Evolutionary conservation across 2,329 filamentous ascomycete genomes (phyloP).

Genomic region (Lasiodiplodia sp.): DNA sequence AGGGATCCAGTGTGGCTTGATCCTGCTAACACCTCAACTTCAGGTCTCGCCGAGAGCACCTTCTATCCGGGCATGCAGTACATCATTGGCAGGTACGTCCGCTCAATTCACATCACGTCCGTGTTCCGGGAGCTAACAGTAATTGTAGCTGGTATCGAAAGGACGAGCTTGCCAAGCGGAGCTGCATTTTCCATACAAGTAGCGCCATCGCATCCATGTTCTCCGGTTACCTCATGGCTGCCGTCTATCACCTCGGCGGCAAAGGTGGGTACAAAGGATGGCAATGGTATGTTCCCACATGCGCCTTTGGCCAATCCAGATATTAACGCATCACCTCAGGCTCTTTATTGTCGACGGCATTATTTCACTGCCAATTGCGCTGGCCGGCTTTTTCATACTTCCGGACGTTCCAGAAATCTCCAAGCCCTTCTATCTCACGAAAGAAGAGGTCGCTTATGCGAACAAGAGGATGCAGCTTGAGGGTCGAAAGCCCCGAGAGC

Average conservation of each 20-base stretch:
- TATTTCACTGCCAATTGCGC: slow-evolving; percentile 60
- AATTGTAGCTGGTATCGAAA: slow-evolving; percentile 55
- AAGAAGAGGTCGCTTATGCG: slow-evolving; percentile 54
- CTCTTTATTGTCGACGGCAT: slow-evolving; percentile 62
- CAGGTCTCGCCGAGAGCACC: slow-evolving; percentile 55
- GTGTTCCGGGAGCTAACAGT: not conserved
- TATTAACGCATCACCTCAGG: not conserved
- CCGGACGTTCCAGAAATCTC: slow-evolving; percentile 61
- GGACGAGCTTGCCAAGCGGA: slow-evolving; percentile 60
- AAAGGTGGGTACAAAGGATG: slow-evolving; percentile 59
- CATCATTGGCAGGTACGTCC: slow-evolving; percentile 50
- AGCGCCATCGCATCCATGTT: slow-evolving; percentile 56
- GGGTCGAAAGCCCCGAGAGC: slow-evolving; percentile 53
- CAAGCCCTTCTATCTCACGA: slow-evolving; percentile 56
- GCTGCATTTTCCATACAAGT: slow-evolving; percentile 61
- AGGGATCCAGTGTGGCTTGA: no score
- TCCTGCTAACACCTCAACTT: slow-evolving; percentile 33
- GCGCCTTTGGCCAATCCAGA: not conserved
- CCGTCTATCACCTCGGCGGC: slow-evolving; percentile 58
- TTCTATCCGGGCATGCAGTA: slow-evolving; percentile 63
- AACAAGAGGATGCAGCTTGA: slow-evolving; percentile 60
- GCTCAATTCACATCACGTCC: not conserved
- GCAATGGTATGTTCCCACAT: slow-evolving; percentile 50
- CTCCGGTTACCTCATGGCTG: slow-evolving; percentile 63
- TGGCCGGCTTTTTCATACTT: slow-evolving; percentile 57